These are phyloP conservation scores for Rubus idaeus DNA, from an alignment of 306 rosid genomes.

Conservation along the genomic window DNA sequence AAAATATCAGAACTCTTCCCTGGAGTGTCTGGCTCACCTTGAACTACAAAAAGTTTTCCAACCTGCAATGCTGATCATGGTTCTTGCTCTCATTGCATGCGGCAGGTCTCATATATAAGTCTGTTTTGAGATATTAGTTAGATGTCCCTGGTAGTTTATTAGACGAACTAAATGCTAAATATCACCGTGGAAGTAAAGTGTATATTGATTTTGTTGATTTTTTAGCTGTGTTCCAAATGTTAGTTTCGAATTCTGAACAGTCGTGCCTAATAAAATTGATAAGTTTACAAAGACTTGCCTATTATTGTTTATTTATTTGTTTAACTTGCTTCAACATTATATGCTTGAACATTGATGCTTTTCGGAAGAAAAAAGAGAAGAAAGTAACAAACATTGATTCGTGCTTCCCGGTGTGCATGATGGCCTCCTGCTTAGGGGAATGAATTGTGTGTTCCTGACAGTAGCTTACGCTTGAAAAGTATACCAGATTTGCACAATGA, in stretches of 20 bases:
- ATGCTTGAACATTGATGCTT: too few species aligned
- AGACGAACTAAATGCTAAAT: background rate
- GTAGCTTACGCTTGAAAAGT: too few species aligned
- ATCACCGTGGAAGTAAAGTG: background rate
- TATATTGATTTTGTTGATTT: background rate
- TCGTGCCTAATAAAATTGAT: too few species aligned
- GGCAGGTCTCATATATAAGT: background rate
- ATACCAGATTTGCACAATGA: too few species aligned
- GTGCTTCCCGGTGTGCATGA: too few species aligned
- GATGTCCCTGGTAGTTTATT: background rate
- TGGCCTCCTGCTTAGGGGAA: too few species aligned
- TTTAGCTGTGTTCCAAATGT: background rate
- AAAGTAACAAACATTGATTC: too few species aligned
- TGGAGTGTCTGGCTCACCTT: slow-evolving; percentile 71
- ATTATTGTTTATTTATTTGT: too few species aligned
- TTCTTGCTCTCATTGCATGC: background rate
- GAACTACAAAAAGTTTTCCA: slow-evolving; percentile 20
- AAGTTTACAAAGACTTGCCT: too few species aligned
- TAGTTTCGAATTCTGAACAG: background rate
- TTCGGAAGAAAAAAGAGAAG: too few species aligned
- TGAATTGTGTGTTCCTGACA: too few species aligned
- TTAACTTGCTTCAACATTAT: too few species aligned
- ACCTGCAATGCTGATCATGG: background rate
- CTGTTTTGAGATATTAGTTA: slow-evolving; percentile 2
- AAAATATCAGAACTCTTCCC: slow-evolving; percentile 97